Evolutionary conservation across 2,329 filamentous ascomycete species (phyloP), one percentile per base, ranked within the genome.

Genomic region (Sphaerulina vaccinii): DNA sequence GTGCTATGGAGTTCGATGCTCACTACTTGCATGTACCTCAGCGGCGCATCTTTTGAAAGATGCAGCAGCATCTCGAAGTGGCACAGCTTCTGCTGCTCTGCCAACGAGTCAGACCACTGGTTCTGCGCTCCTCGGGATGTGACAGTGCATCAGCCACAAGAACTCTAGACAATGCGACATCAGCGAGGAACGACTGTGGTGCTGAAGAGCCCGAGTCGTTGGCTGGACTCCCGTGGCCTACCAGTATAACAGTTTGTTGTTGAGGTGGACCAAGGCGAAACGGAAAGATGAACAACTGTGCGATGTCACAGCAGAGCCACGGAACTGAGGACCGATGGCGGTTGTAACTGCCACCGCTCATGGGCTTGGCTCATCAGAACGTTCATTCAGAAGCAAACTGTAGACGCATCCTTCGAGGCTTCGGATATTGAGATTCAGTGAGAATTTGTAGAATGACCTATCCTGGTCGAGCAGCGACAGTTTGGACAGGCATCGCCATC

Each of bases 1-100:
- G 32, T 36, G 48, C 36, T 33, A 22, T 46, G 22, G 19, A 46
- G 41, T 33, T 50, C 36, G 32, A 55, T 40, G 32, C 21, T 19
- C 18, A 39, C 16, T n/a, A 29, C 24, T 22, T 45, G 53, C 53
- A 55, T 48, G 53, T 52, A 55, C 45, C 45, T 36, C 40, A 19
- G 35, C 29, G 4, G n/a, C n/a, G n/a, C n/a, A n/a, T n/a, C n/a
- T n/a, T n/a, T n/a, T n/a, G n/a, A n/a, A n/a, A n/a, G n/a, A n/a
- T n/a, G n/a, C n/a, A n/a, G n/a, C n/a, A n/a, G n/a, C n/a, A n/a
- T n/a, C n/a, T n/a, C n/a, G n/a, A n/a, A n/a, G n/a, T n/a, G n/a
- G n/a, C n/a, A n/a, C n/a, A n/a, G n/a, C n/a, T n/a, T n/a, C 33
- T 32, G 19, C 43, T 43, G 37, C 29, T 41, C 42, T 36, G 50